These are phyloP conservation scores for Sporisorium iseilematis-ciliati DNA, from an alignment of 1,284 basidiomycete species.

Conservation along the genomic window DNA sequence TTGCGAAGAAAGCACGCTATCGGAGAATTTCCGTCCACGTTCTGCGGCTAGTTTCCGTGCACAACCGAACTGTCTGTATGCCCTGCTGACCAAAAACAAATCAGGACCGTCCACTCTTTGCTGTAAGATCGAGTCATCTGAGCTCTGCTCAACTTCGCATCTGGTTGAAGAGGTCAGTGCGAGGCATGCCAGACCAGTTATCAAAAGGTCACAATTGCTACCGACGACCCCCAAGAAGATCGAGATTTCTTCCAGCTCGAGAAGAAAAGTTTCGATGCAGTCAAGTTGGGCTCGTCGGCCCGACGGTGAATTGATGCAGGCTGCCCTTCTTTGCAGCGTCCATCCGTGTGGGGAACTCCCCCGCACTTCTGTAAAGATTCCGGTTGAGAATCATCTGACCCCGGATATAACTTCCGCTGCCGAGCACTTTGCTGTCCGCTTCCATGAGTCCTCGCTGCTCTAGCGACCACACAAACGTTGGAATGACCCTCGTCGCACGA, in stretches of 20 bases:
- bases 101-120: neutral
- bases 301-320: neutral
- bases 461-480: too few species aligned
- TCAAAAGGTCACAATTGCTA: neutral
- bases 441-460: neutral
- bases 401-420: neutral
- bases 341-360: neutral
- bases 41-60: neutral
- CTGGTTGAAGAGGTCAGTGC: neutral
- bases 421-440: neutral
- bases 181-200: neutral
- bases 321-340: neutral
- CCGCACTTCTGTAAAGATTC: neutral
- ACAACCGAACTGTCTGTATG: neutral
- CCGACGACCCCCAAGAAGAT: neutral
- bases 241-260: neutral
- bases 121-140: neutral
- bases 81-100: neutral
- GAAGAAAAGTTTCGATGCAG: neutral
- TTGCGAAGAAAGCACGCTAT: neutral
- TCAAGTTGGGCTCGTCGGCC: neutral
- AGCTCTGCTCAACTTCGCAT: neutral
- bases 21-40: conserved; percentile 1
- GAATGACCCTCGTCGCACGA: too few species aligned
- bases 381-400: neutral